Percentiles rank a stretch among this genome's conserved stretches.
phyloP scores from a whole-genome alignment of 441 rosid genomes.

The Mallotus repandus region DNA sequence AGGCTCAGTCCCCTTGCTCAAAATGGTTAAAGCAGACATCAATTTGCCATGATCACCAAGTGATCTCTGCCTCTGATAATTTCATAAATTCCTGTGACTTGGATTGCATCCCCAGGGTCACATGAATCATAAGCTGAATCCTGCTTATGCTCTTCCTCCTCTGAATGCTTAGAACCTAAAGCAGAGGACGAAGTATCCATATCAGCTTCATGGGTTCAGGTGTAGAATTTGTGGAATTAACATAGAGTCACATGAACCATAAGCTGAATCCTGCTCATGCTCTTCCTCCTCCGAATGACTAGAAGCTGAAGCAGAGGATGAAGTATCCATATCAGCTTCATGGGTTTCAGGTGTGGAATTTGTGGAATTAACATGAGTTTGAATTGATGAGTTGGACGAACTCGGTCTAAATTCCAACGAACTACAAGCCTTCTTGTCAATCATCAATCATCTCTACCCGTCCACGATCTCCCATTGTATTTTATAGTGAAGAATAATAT shows the following conservation, averaged over 20 bases:
- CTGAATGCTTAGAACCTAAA: slow-evolving; percentile 78
- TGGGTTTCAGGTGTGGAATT: too few species aligned
- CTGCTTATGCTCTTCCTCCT: slow-evolving; percentile 76
- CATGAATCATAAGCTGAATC: slow-evolving; percentile 82
- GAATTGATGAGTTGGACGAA: too few species aligned
- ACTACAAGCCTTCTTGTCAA: too few species aligned
- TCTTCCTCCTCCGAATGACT: too few species aligned
- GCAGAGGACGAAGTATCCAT: slow-evolving; percentile 91
- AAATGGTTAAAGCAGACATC: slow-evolving; percentile 50
- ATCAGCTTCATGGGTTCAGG: slow-evolving; percentile 47
- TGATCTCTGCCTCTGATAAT: slow-evolving; percentile 58
- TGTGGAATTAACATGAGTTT: too few species aligned
- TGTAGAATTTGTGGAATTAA: slow-evolving; percentile 50
- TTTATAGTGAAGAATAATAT: background rate
- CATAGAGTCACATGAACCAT: too few species aligned
- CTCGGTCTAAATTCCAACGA: too few species aligned
- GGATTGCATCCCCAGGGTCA: slow-evolving; percentile 70
- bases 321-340: too few species aligned
- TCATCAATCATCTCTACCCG: slow-evolving; percentile 68
- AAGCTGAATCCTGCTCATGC: too few species aligned
- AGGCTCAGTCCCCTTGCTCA: slow-evolving; percentile 60
- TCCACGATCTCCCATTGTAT: slow-evolving; percentile 76
- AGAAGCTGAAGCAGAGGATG: too few species aligned
- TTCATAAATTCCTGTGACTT: slow-evolving; percentile 50
- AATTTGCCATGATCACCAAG: slow-evolving; percentile 66